Conservation (phyloP, 2,329 filamentous ascomycete species). For the Didymella exigua region DNA sequence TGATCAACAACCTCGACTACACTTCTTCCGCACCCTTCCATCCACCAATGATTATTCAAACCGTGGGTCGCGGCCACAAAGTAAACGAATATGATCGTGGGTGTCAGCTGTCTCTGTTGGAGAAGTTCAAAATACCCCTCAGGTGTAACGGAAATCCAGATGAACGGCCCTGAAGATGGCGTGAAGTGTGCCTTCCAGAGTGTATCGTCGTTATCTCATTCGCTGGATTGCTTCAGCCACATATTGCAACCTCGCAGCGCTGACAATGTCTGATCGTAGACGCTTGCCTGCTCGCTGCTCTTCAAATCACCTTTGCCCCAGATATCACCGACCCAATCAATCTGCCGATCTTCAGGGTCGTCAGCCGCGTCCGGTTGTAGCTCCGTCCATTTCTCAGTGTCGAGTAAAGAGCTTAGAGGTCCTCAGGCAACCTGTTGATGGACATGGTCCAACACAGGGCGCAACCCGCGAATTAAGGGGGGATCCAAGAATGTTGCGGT, state of each 20-base stretch:
- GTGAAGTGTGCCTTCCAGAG: constrained; percentile 19
- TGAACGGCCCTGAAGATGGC: constrained; percentile 25
- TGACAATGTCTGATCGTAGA: constrained; percentile 18
- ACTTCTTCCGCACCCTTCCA: constrained; percentile 28
- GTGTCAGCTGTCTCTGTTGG: constrained; percentile 24
- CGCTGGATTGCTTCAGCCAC: constrained; percentile 20
- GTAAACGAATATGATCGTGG: constrained; percentile 27
- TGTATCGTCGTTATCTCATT: background rate
- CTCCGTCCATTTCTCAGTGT: constrained; percentile 20
- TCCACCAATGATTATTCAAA: constrained; percentile 26
- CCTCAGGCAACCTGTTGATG: constrained; percentile 16
- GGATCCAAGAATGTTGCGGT: too few relatives aligned
- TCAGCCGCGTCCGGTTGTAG: constrained; percentile 11
- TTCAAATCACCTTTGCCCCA: constrained; percentile 12
- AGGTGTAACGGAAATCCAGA: constrained; percentile 22
- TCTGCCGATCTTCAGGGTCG: constrained; percentile 13
- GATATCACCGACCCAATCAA: constrained; percentile 12
- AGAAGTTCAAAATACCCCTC: constrained; percentile 22
- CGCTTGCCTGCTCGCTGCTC: constrained; percentile 6
- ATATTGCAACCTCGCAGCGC: constrained; percentile 17
- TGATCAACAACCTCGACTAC: constrained; percentile 23
- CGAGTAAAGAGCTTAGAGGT: constrained; percentile 20
- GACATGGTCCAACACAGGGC: constrained; percentile 12
- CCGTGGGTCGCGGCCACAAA: constrained; percentile 22
- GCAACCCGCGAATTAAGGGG: constrained; percentile 23